phyloP scores from a whole-genome alignment of 2,329 filamentous ascomycete species.

The Tothia fuscella region DNA sequence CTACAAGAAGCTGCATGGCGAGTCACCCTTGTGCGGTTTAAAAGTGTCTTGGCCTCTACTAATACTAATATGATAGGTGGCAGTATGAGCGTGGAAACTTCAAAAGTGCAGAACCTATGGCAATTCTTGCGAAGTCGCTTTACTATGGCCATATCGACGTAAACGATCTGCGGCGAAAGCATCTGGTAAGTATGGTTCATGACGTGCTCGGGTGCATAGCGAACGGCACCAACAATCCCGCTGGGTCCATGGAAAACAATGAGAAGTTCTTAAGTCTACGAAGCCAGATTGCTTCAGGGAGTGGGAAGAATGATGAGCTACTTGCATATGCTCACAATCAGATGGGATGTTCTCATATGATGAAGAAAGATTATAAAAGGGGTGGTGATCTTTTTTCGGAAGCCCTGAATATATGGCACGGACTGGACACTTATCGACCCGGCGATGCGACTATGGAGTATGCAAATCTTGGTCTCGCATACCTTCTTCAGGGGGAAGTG shows the following conservation, averaged over 20 bases:
- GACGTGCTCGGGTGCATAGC: neutral
- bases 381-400: neutral
- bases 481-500: neutral
- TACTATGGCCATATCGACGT: neutral
- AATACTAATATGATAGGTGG: neutral
- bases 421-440: neutral
- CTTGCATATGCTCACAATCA: neutral
- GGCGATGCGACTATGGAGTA: neutral
- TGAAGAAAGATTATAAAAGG: neutral
- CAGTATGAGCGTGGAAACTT: neutral
- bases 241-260: neutral
- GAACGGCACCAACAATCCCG: neutral
- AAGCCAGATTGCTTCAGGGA: neutral
- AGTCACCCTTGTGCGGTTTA: neutral
- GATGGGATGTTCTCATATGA: neutral
- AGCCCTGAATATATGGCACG: neutral
- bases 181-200: neutral
- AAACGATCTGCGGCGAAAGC: neutral
- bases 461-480: neutral
- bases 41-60: neutral
- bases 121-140: neutral
- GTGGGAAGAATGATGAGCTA: neutral
- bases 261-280: neutral
- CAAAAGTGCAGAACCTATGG: neutral
- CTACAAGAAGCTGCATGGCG: neutral